Percentiles rank a stretch among this genome's conserved stretches.
phyloP scores from a whole-genome alignment of 495 filamentous ascomycete species.

The Aspergillus mulundensis region DNA sequence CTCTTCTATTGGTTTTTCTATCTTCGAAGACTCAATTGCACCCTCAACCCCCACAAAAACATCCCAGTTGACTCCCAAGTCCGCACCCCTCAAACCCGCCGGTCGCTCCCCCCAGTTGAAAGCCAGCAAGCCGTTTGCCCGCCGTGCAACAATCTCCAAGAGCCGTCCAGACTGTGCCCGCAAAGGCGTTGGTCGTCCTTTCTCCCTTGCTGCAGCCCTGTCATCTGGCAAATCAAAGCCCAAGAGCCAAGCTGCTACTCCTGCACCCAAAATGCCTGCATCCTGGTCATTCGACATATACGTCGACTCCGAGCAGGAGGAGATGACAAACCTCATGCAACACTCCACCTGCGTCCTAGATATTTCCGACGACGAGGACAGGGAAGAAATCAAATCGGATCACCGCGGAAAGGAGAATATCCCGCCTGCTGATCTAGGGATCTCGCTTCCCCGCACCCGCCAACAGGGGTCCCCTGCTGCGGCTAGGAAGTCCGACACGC shows the following conservation, averaged over 20 bases:
- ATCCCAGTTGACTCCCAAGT: conserved; percentile 34
- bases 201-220: conserved; percentile 79
- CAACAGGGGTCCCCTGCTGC: conserved; percentile 29
- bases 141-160: conserved; percentile 37
- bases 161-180: conserved; percentile 52
- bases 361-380: conserved; percentile 60
- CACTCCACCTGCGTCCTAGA: conserved; percentile 84
- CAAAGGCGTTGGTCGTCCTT: conserved; percentile 48
- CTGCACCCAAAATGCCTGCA: conserved; percentile 47
- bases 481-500: conserved; percentile 33
- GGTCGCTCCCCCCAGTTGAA: conserved; percentile 40
- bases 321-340: conserved; percentile 85
- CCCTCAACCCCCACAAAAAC: conserved; percentile 36
- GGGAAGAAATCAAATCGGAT: conserved; percentile 37
- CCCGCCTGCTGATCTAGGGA: conserved; percentile 45
- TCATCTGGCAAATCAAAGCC: conserved; percentile 33
- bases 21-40: conserved; percentile 27
- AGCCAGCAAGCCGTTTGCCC: conserved; percentile 29
- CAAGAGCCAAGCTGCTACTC: conserved; percentile 31
- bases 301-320: conserved; percentile 84
- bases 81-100: conserved; percentile 34
- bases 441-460: conserved; percentile 26
- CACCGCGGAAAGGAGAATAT: conserved; percentile 86
- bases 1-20: conserved; percentile 33
- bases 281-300: conserved; percentile 94